Conservation (phyloP, 805 yeast genomes). For the Kodamaea leandrae region DNA sequence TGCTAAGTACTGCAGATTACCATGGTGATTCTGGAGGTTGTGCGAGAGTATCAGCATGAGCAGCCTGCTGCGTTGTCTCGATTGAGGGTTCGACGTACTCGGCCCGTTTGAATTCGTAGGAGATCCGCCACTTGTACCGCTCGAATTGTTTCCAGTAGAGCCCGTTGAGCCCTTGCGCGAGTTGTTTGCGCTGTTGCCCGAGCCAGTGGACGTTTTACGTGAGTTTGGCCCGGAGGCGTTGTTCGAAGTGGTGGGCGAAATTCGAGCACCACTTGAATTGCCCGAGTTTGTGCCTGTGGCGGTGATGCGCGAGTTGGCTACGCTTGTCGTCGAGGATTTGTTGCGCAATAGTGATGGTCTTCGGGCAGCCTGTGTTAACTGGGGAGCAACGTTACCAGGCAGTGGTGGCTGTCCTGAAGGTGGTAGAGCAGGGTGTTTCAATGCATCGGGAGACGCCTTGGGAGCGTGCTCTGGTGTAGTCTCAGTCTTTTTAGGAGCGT, state of each 20-base stretch:
- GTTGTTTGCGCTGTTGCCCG: background rate
- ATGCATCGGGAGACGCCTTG: too few species aligned
- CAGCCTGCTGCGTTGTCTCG: conserved; percentile 1
- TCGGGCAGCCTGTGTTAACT: background rate
- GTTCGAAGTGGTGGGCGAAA: conserved; percentile 1
- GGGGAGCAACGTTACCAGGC: background rate
- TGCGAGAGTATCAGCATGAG: conserved; percentile 18
- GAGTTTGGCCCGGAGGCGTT: background rate
- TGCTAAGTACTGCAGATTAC: conserved; percentile 45
- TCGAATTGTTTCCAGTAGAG: background rate
- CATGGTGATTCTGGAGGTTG: conserved; percentile 14
- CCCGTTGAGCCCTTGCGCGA: background rate
- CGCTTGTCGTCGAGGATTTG: conserved; percentile 5
- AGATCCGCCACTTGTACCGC: background rate
- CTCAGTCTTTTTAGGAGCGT: too few species aligned
- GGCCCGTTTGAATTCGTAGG: background rate
- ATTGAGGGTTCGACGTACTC: background rate
- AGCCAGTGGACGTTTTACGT: background rate
- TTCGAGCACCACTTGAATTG: too few species aligned
- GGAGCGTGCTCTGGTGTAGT: too few species aligned
- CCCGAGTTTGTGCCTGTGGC: too few species aligned
- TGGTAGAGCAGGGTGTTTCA: too few species aligned
- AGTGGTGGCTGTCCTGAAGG: too few species aligned
- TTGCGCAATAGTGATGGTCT: conserved; percentile 8
- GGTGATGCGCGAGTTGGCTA: conserved; percentile 2